Evolutionary conservation across 129 eudicot genomes (phyloP).

Genomic region (Artemisia tridentata): DNA sequence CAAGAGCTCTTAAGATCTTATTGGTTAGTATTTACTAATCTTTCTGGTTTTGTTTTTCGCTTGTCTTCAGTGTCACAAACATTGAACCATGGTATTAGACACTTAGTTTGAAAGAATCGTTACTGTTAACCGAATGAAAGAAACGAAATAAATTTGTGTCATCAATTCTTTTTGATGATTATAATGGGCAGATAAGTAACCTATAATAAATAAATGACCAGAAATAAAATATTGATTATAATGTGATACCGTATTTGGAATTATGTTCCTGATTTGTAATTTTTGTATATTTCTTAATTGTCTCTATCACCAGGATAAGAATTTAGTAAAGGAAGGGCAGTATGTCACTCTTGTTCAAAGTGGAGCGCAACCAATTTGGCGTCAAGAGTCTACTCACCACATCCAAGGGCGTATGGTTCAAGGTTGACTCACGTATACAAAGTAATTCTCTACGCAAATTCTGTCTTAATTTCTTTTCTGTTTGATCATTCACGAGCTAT

Average conservation of each 20-base stretch:
- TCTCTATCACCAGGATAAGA: constrained; percentile 47
- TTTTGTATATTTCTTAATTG: not conserved
- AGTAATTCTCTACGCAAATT: constrained; percentile 2
- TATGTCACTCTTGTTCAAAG: constrained; percentile 97
- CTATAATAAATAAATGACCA: not conserved
- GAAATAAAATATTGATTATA: not conserved
- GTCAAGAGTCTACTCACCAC: constrained; percentile 83
- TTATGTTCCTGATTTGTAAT: not conserved
- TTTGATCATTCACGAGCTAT: constrained; percentile 5
- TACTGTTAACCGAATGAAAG: not conserved
- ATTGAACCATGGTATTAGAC: not conserved
- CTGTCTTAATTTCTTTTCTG: not conserved
- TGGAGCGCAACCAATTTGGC: constrained; percentile 99
- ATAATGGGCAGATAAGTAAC: not conserved
- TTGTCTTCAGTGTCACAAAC: not conserved
- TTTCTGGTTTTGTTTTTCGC: not conserved
- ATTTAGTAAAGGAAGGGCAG: constrained; percentile 69
- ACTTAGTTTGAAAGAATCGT: not conserved
- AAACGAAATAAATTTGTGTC: not conserved
- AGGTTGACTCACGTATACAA: constrained; percentile 35
- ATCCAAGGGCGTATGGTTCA: constrained; percentile 89
- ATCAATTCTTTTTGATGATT: not conserved
- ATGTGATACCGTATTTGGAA: not conserved
- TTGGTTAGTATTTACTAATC: constrained; percentile 46
- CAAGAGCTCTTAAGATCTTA: constrained; percentile 73